A percentile compares a stretch with the other conserved stretches of the same genome.
These are phyloP conservation scores for Yamadazyma dushanensis DNA, from an alignment of 1,139 yeast genomes.

Conservation along the genomic window DNA sequence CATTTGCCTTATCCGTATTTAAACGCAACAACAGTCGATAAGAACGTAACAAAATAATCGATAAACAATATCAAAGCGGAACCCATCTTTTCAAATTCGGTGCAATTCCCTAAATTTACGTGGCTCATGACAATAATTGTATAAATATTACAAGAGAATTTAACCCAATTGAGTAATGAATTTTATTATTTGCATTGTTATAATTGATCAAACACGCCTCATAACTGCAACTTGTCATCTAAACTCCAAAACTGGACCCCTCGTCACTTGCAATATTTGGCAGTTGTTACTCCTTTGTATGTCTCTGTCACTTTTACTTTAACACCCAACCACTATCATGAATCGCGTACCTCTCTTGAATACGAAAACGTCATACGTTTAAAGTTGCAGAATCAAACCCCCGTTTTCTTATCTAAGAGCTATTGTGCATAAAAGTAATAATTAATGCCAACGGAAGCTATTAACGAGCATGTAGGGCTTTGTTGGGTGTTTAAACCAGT, in stretches of 20 bases:
- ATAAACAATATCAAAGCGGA: too few relatives aligned
- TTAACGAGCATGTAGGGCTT: not conserved
- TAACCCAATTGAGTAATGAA: not conserved
- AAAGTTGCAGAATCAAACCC: too few relatives aligned
- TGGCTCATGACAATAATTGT: not conserved
- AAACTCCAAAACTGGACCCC: not conserved
- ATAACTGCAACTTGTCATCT: not conserved
- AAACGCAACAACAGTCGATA: too few relatives aligned
- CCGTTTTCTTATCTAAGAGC: too few relatives aligned
- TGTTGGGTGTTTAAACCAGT: too few relatives aligned
- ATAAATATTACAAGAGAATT: not conserved
- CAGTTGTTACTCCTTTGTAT: too few relatives aligned
- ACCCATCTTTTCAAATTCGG: not conserved
- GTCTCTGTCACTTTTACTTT: too few relatives aligned
- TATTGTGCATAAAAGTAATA: not conserved
- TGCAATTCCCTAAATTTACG: conserved; percentile 1
- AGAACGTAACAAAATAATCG: too few relatives aligned
- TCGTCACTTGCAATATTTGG: not conserved
- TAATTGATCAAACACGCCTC: not conserved
- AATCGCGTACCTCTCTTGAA: too few relatives aligned
- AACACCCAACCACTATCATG: too few relatives aligned
- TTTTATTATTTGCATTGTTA: not conserved
- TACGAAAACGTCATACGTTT: too few relatives aligned
- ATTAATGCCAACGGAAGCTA: not conserved
- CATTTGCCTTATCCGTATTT: too few relatives aligned